These are phyloP conservation scores for Euptelea pleiosperma DNA, from an alignment of 164 flowering plant genomes.

Conservation along the genomic window DNA sequence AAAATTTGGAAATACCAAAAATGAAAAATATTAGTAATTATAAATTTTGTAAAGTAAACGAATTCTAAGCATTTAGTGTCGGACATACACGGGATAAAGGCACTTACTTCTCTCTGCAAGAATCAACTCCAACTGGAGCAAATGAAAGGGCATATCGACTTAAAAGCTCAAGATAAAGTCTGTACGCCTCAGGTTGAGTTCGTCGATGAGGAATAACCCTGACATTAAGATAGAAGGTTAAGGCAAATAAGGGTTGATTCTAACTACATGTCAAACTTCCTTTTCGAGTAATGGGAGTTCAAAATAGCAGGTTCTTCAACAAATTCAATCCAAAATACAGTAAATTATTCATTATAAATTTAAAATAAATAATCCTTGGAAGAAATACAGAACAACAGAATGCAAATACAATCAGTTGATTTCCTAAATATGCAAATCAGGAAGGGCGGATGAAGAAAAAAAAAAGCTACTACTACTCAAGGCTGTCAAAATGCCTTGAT, in stretches of 20 bases:
- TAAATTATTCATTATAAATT: neutral
- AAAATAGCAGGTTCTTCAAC: neutral
- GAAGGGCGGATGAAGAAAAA: too few relatives aligned
- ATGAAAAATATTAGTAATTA: neutral
- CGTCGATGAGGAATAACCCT: conserved; percentile 48
- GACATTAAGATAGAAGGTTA: conserved; percentile 3
- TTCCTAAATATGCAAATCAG: too few relatives aligned
- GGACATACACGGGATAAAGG: neutral
- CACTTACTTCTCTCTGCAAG: conserved; percentile 37
- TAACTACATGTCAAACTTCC: neutral
- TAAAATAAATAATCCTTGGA: too few relatives aligned
- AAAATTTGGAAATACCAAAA: neutral
- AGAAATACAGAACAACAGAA: neutral
- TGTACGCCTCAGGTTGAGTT: conserved; percentile 60
- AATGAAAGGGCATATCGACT: conserved; percentile 34
- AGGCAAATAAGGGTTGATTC: conserved; percentile 2
- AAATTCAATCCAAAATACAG: neutral
- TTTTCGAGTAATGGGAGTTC: neutral
- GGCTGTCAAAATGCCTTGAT: too few relatives aligned
- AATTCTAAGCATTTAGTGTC: neutral
- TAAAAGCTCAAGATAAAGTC: conserved; percentile 60
- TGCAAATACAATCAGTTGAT: neutral
- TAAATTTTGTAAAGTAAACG: neutral
- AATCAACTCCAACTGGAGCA: conserved; percentile 15
- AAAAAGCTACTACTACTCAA: too few relatives aligned